Evolutionary conservation across 2,329 filamentous ascomycete genomes (phyloP).

Genomic region (Aspergillus eucalypticola): DNA sequence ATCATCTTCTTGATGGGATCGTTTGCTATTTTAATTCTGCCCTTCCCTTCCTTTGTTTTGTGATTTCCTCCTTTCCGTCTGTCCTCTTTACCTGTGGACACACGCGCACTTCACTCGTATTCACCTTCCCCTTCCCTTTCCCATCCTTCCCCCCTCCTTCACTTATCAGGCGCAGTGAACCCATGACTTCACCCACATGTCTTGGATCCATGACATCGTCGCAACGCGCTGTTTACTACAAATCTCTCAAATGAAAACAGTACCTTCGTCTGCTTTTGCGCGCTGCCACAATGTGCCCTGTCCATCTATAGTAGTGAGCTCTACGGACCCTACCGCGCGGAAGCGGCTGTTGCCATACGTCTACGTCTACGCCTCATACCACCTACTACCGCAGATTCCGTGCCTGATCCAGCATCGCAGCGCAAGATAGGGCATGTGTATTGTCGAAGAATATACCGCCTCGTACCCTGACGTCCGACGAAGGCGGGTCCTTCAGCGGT

Average conservation of each 20-base stretch:
- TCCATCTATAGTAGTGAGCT: background rate
- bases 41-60: too few species aligned
- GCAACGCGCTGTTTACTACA: background rate
- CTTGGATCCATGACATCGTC: background rate
- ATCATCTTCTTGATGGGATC: too few species aligned
- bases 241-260: background rate
- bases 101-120: too few species aligned
- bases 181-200: slow-evolving; percentile 9
- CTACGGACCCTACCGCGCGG: background rate
- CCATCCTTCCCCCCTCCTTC: background rate
- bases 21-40: too few species aligned
- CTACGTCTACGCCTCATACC: too few species aligned
- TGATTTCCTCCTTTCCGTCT: too few species aligned
- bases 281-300: background rate
- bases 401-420: too few species aligned
- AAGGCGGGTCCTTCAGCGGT: slow-evolving; percentile 1
- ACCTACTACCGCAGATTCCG: too few species aligned
- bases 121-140: background rate
- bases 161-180: slow-evolving; percentile 6
- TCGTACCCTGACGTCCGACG: background rate
- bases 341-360: too few species aligned
- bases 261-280: background rate
- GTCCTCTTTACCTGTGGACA: too few species aligned
- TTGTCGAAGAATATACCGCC: background rate
- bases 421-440: background rate